Percentiles rank a stretch among this genome's conserved stretches.
phyloP scores from a whole-genome alignment of 148 eudicot genomes.

The Fagopyrum esculentum region DNA sequence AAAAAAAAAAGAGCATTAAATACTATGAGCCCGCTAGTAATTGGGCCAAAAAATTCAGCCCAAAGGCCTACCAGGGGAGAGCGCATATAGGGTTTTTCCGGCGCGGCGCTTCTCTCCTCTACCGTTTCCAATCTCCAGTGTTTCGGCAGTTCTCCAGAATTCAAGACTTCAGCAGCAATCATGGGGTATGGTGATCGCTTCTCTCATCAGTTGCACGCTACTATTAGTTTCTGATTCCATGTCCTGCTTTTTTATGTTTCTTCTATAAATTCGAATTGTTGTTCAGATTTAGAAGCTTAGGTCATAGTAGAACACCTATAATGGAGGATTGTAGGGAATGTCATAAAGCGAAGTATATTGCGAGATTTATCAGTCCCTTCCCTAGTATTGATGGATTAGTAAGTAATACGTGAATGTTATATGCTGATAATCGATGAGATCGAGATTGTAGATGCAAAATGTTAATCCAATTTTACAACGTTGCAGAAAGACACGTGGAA shows the following conservation, averaged over 20 bases:
- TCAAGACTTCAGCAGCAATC: not conserved
- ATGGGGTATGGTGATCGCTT: not conserved
- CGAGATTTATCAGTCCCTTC: not conserved
- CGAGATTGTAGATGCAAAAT: not conserved
- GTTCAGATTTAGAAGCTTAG: not conserved
- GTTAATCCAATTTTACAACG: not conserved
- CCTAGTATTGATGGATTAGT: no score
- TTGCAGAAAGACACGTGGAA: constrained; percentile 72
- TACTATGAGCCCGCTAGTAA: no score
- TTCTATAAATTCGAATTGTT: not conserved
- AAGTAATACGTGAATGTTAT: no score
- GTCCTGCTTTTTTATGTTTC: not conserved
- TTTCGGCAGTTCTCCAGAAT: not conserved
- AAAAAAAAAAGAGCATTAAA: no score
- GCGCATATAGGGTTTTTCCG: no score
- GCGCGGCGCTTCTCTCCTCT: no score
- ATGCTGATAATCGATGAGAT: not conserved
- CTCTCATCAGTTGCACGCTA: not conserved
- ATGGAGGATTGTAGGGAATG: not conserved
- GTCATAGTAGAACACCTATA: not conserved
- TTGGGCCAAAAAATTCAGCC: not conserved
- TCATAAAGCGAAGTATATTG: no score
- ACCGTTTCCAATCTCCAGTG: not conserved
- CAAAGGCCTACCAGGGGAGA: not conserved
- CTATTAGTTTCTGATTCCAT: not conserved